Conservation (phyloP, 73 alveolate genomes). For the Strombidium stylifer region DNA sequence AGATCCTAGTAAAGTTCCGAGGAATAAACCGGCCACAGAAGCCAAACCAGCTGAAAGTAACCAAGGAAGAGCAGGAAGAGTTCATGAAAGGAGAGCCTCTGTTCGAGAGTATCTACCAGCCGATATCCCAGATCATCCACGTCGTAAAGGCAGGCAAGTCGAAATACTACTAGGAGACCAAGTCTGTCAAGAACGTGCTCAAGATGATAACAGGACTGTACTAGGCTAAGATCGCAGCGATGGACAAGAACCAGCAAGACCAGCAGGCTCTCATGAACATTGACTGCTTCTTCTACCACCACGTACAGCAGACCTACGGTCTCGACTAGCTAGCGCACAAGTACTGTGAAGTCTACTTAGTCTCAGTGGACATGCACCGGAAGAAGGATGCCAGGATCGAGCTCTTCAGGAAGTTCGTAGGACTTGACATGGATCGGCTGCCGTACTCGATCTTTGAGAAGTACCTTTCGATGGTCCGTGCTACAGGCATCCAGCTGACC, state of each 20-base stretch:
- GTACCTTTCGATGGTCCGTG: constrained; percentile 17
- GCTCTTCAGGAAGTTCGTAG: constrained; percentile 38
- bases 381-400: constrained; percentile 36
- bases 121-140: not conserved
- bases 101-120: constrained; percentile 4
- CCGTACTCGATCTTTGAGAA: constrained; percentile 30
- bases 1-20: no score
- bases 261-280: constrained; percentile 12
- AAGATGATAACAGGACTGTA: not conserved
- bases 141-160: constrained; percentile 5
- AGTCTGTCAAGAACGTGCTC: constrained; percentile 13
- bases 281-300: constrained; percentile 21
- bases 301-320: constrained; percentile 34
- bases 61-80: constrained; percentile 9
- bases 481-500: constrained; percentile 2
- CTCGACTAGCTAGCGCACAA: constrained; percentile 27
- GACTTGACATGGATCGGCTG: constrained; percentile 33
- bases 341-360: constrained; percentile 34
- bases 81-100: constrained; percentile 15
- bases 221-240: constrained; percentile 16
- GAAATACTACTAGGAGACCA: not conserved
- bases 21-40: no score
- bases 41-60: not conserved
- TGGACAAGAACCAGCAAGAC: constrained; percentile 20
- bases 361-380: not conserved